Percentiles rank a stretch among this genome's conserved stretches.
Evolutionary conservation across 768 basidiomycete species (phyloP).

Genomic region (Epithele typhae): DNA sequence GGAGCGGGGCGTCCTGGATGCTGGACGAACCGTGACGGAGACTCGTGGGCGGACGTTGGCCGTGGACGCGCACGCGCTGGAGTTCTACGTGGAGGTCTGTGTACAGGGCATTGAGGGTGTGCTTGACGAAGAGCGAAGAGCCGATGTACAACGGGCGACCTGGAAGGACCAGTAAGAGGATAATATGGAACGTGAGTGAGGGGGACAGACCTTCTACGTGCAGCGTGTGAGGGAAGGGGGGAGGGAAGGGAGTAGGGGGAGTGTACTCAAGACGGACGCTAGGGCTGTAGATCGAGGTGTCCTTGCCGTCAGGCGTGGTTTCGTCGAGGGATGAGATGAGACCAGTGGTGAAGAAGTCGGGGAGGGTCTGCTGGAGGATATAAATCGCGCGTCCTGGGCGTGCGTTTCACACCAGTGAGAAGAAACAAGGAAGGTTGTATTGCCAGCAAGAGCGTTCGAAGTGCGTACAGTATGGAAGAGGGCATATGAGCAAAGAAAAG

Average conservation of each 20-base stretch:
- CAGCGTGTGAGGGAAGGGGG: slow-evolving; percentile 66
- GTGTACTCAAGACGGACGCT: slow-evolving; percentile 62
- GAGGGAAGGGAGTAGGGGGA: slow-evolving; percentile 59
- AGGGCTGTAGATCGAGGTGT: slow-evolving; percentile 56
- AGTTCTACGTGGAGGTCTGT: slow-evolving; percentile 57
- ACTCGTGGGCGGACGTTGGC: slow-evolving; percentile 12
- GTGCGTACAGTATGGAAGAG: slow-evolving; percentile 1
- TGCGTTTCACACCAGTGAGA: background rate
- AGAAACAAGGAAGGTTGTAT: background rate
- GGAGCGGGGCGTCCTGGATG: background rate
- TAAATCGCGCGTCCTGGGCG: slow-evolving; percentile 64
- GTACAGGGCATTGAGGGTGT: slow-evolving; percentile 73
- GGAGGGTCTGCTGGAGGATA: slow-evolving; percentile 64
- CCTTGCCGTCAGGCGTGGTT: slow-evolving; percentile 28
- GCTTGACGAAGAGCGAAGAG: slow-evolving; percentile 64
- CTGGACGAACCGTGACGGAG: too few species aligned
- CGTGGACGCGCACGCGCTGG: slow-evolving; percentile 39
- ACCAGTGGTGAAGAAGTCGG: slow-evolving; percentile 65
- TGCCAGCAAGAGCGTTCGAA: background rate
- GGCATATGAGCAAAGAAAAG: too few species aligned
- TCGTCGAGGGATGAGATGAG: slow-evolving; percentile 53
- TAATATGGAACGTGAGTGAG: background rate
- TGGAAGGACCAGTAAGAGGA: slow-evolving; percentile 20
- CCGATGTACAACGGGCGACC: slow-evolving; percentile 71
- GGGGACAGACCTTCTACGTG: slow-evolving; percentile 59